Percentiles rank a stretch among this genome's conserved stretches.
These are phyloP conservation scores for Rauvolfia tetraphylla DNA, from an alignment of 257 asterid genomes.

Conservation along the genomic window DNA sequence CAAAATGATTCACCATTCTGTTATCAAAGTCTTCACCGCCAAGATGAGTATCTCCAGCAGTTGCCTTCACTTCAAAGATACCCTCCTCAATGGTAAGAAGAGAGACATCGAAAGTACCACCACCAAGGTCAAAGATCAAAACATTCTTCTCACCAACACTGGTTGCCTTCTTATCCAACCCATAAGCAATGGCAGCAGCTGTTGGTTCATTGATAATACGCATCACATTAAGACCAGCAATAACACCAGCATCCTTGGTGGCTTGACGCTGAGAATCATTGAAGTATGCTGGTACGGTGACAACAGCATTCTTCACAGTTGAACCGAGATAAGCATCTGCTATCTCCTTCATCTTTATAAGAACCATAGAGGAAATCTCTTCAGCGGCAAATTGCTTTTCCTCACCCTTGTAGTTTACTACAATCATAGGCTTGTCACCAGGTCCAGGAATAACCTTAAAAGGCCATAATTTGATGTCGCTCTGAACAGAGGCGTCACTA, in stretches of 20 bases:
- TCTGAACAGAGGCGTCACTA: conserved; percentile 61
- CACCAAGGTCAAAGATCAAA: conserved; percentile 75
- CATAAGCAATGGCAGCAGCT: conserved; percentile 91
- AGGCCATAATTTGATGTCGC: conserved; percentile 76
- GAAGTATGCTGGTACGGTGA: conserved; percentile 81
- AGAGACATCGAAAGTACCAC: conserved; percentile 80
- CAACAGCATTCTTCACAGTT: conserved; percentile 74
- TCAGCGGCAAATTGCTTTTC: conserved; percentile 82
- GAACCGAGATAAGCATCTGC: conserved; percentile 76
- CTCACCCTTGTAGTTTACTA: conserved; percentile 73
- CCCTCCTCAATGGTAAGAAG: conserved; percentile 46
- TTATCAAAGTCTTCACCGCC: conserved; percentile 87
- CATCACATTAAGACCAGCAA: conserved; percentile 78
- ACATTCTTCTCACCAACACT: conserved; percentile 84
- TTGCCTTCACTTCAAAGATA: conserved; percentile 46
- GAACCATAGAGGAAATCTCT: conserved; percentile 87
- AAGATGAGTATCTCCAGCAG: conserved; percentile 57
- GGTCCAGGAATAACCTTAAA: conserved; percentile 71
- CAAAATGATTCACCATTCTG: conserved; percentile 81
- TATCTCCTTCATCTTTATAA: conserved; percentile 70
- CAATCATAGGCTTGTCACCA: conserved; percentile 79
- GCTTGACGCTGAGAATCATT: conserved; percentile 87
- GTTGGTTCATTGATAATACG: conserved; percentile 83
- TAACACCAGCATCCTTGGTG: conserved; percentile 86
- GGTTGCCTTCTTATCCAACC: conserved; percentile 78